Base-by-base conservation (phyloP, 2,329 filamentous ascomycete genomes). In the Escovopsis sp. region DNA sequence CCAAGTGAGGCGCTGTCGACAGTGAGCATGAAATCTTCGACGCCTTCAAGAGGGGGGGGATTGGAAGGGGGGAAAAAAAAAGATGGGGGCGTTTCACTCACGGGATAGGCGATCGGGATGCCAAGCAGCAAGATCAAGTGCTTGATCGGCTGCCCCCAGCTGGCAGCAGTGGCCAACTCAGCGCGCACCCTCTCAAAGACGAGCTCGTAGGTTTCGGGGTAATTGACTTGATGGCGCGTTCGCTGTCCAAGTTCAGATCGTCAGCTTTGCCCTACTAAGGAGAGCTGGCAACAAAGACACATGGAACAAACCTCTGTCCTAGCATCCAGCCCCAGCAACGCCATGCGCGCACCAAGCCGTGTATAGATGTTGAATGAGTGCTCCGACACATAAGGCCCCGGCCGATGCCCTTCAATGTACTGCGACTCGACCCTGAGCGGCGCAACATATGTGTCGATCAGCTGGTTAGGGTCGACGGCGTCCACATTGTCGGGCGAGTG, bases 181-280 rank as follows among this genome's bases (percentile, higher is more conserved):
- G 70, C 64, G 48, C 81, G 73, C 30, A 89, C 70, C 35, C 87
- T 76, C 44, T 79, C 69, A 58, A 95, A 94, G 19, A 96, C 77
- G 37, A 82, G 64, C 43, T 93, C 79, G 55, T 94, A 94, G 0
- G 87, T 94, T 55, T 88, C 83, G 39, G 87, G 82, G 54, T 94
- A 95, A 65, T 95, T 95, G 63, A 96, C 79, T 62, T 94, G 87
- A 55, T 93, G 86, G 33, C 89, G 77, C 8, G 89, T 95, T 23
- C 88, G 83, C 73, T 71, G 36, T 23, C 10, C 19, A n/a, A 26
- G 36, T n/a, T 38, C 36, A 39, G 6, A 6, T 6, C 6, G 2
- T 30, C 28, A 30, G 28, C 28, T 30, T 30, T 30, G 28, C 6
- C 28, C 28, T 6, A 30, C 11, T 23, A 9, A 11, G 26, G 26